These are phyloP conservation scores for Theileria parva DNA, from an alignment of 169 alveolate species.

Conservation along the genomic window DNA sequence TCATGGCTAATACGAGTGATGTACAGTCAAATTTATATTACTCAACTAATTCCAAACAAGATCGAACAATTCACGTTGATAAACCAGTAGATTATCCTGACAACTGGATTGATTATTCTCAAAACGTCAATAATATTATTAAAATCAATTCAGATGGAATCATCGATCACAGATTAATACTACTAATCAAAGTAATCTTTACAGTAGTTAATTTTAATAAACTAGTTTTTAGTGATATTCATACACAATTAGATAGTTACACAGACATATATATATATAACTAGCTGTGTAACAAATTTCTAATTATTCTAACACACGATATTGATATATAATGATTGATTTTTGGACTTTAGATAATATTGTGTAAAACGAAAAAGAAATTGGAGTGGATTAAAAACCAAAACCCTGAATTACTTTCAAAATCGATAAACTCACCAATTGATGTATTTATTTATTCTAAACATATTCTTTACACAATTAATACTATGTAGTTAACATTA, in stretches of 20 bases:
- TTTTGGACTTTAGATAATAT: constrained; percentile 15
- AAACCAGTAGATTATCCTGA: background rate
- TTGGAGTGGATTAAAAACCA: constrained; percentile 51
- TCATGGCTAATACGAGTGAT: constrained; percentile 10
- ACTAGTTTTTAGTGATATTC: no score
- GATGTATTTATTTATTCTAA: constrained; percentile 32
- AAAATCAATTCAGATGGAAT: constrained; percentile 32
- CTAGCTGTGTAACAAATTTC: background rate
- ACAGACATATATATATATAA: no score
- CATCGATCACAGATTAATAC: constrained; percentile 38
- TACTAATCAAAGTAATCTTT: constrained; percentile 24
- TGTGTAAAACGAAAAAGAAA: constrained; percentile 54
- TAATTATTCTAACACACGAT: background rate
- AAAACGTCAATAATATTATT: constrained; percentile 8
- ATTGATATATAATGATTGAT: background rate
- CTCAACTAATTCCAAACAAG: constrained; percentile 14
- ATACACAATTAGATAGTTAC: no score
- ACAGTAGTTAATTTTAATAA: background rate
- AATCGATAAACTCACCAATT: constrained; percentile 58
- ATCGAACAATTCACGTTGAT: constrained; percentile 8
- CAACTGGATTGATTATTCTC: background rate
- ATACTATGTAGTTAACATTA: no score
- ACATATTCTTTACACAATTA: background rate
- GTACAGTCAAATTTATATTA: background rate
- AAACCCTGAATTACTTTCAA: constrained; percentile 21